Conservation (phyloP, 768 basidiomycete species). For the Clitopilus passeckerianus region DNA sequence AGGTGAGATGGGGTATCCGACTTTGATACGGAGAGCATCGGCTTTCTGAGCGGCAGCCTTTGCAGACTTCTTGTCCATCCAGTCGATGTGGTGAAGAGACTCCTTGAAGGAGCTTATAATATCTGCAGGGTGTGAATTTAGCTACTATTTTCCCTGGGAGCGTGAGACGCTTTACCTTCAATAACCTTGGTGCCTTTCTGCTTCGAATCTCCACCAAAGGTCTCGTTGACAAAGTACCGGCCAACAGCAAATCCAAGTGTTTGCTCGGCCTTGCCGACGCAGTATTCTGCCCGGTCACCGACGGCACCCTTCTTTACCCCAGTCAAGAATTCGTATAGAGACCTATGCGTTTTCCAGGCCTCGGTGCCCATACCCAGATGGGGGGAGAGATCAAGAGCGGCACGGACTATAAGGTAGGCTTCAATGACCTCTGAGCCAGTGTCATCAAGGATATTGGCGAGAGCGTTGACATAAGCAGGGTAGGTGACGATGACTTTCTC, state of each 20-base stretch:
- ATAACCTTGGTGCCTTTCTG: conserved; percentile 83
- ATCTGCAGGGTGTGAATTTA: conserved; percentile 31
- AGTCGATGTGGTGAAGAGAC: conserved; percentile 68
- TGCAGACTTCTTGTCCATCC: conserved; percentile 90
- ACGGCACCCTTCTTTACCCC: conserved; percentile 87
- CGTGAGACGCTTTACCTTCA: conserved; percentile 36
- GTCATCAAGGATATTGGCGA: conserved; percentile 63
- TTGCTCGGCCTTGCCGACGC: conserved; percentile 65
- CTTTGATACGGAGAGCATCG: conserved; percentile 79
- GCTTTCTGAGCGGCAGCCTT: conserved; percentile 85
- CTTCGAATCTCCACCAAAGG: conserved; percentile 75
- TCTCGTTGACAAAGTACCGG: conserved; percentile 82
- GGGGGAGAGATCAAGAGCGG: conserved; percentile 62
- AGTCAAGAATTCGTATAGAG: conserved; percentile 64
- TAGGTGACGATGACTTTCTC: conserved; percentile 76
- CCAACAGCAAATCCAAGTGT: conserved; percentile 88
- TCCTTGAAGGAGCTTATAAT: conserved; percentile 81
- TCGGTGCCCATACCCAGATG: conserved; percentile 72
- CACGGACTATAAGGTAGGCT: conserved; percentile 81
- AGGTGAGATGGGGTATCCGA: conserved; percentile 89
- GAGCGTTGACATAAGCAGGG: conserved; percentile 65
- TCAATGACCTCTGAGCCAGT: conserved; percentile 73
- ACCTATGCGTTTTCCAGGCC: conserved; percentile 71
- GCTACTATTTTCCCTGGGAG: neutral
- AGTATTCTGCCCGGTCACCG: conserved; percentile 81